A percentile compares a stretch with the other conserved stretches of the same genome.
phyloP scores from a whole-genome alignment of 441 rosid genomes.

The Gossypium aridum region DNA sequence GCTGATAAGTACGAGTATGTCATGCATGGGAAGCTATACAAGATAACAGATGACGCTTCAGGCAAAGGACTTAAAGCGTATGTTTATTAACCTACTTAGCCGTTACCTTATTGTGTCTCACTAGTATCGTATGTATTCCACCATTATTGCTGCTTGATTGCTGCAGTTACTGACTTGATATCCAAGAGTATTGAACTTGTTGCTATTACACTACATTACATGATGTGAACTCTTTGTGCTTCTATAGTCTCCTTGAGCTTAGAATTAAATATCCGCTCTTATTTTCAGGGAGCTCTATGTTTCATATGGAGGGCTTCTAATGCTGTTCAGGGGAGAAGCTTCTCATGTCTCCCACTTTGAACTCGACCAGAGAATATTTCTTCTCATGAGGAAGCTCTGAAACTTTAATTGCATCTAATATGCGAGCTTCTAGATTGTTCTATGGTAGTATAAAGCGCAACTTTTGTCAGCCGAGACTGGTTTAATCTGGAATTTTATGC shows the following conservation, averaged over 20 bases:
- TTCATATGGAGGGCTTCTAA: conserved; percentile 81
- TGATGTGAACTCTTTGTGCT: background rate
- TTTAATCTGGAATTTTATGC: background rate
- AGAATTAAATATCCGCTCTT: background rate
- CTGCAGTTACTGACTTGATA: background rate
- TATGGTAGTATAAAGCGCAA: background rate
- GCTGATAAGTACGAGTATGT: conserved; percentile 87
- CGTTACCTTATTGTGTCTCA: background rate
- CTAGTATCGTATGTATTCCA: background rate
- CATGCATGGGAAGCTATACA: conserved; percentile 91
- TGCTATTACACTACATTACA: background rate
- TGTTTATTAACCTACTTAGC: conserved; percentile 15
- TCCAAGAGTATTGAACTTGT: background rate
- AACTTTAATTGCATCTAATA: background rate
- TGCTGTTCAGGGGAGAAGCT: conserved; percentile 59
- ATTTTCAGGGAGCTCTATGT: conserved; percentile 72
- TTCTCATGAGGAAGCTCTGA: conserved; percentile 74
- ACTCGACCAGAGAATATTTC: conserved; percentile 83
- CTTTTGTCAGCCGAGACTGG: background rate
- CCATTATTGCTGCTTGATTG: background rate
- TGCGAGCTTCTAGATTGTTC: background rate
- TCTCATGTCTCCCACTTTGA: conserved; percentile 47
- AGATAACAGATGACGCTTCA: conserved; percentile 65
- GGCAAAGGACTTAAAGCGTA: conserved; percentile 66
- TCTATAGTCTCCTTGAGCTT: background rate